These are phyloP conservation scores for Stromatinia cepivora DNA, from an alignment of 2,329 filamentous ascomycete species.

Conservation along the genomic window DNA sequence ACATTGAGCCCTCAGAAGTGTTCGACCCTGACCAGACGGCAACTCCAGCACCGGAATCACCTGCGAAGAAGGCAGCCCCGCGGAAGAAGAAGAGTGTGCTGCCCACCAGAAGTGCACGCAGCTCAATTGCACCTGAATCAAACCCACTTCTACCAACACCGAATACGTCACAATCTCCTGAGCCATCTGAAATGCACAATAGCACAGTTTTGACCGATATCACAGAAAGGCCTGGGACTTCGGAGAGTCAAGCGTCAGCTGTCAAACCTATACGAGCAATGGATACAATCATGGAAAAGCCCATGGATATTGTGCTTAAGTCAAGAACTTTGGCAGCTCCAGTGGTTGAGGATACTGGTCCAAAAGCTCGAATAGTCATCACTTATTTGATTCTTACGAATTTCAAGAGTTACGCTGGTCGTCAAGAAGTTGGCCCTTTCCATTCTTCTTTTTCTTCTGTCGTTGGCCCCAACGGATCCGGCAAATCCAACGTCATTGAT, in stretches of 20 bases:
- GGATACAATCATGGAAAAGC: conserved; percentile 77
- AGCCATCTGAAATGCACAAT: conserved; percentile 50
- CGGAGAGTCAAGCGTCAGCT: conserved; percentile 51
- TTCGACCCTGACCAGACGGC: conserved; percentile 57
- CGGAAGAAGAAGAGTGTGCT: conserved; percentile 67
- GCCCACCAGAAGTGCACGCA: conserved; percentile 33
- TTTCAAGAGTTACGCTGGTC: conserved; percentile 98
- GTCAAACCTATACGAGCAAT: conserved; percentile 74
- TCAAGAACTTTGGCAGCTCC: conserved; percentile 70
- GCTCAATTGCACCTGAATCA: conserved; percentile 40
- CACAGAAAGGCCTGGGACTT: conserved; percentile 58
- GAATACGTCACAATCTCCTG: conserved; percentile 57
- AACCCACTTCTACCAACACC: conserved; percentile 50
- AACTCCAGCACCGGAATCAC: conserved; percentile 52
- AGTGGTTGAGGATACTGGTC: conserved; percentile 70
- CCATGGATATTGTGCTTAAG: conserved; percentile 92
- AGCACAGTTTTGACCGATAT: conserved; percentile 71
- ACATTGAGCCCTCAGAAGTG: conserved; percentile 60
- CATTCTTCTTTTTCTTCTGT: conserved; percentile 97
- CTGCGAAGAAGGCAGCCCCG: conserved; percentile 57
- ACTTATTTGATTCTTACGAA: conserved; percentile 90
- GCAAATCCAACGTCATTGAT: conserved; percentile 98
- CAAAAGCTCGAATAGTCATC: conserved; percentile 87
- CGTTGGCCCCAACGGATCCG: conserved; percentile 95
- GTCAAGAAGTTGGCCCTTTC: conserved; percentile 94